Evolutionary conservation across 2,329 filamentous ascomycete species (phyloP).

Genomic region (Metarhizium guizhouense): DNA sequence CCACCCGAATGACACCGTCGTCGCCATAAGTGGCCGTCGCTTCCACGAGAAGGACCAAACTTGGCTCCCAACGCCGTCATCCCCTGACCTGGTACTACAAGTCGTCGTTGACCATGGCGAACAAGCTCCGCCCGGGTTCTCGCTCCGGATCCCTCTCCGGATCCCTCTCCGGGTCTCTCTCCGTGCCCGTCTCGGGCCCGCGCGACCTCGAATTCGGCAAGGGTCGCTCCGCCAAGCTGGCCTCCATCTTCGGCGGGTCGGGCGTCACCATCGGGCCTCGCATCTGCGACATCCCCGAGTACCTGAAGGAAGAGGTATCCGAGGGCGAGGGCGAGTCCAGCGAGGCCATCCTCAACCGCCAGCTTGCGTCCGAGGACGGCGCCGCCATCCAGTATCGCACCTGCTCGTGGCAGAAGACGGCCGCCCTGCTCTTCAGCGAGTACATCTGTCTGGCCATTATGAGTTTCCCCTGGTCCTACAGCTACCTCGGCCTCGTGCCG

Average conservation of each 20-base stretch:
- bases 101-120: slow-evolving; percentile 15
- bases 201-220: slow-evolving; percentile 15
- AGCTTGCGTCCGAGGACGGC: slow-evolving; percentile 67
- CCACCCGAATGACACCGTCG: not conserved
- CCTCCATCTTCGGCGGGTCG: slow-evolving; percentile 28
- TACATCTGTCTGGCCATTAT: slow-evolving; percentile 91
- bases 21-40: not conserved
- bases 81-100: not conserved
- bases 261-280: slow-evolving; percentile 39
- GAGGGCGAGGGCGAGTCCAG: slow-evolving; percentile 35
- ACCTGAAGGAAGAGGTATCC: slow-evolving; percentile 24
- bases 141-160: slow-evolving; percentile 2
- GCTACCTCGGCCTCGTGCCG: slow-evolving; percentile 75
- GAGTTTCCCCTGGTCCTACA: slow-evolving; percentile 93
- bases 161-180: no score
- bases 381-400: slow-evolving; percentile 85
- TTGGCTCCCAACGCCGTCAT: not conserved
- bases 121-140: slow-evolving; percentile 11
- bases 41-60: not conserved
- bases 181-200: slow-evolving; percentile 2
- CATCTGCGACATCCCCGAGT: slow-evolving; percentile 37
- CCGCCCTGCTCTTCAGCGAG: slow-evolving; percentile 83
- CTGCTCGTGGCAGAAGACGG: slow-evolving; percentile 93
- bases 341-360: slow-evolving; percentile 45
- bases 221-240: slow-evolving; percentile 18